Evolutionary conservation across 208 protist genomes (phyloP), one percentile per base, ranked within the genome.

Genomic region (Acanthamoeba healyi): DNA sequence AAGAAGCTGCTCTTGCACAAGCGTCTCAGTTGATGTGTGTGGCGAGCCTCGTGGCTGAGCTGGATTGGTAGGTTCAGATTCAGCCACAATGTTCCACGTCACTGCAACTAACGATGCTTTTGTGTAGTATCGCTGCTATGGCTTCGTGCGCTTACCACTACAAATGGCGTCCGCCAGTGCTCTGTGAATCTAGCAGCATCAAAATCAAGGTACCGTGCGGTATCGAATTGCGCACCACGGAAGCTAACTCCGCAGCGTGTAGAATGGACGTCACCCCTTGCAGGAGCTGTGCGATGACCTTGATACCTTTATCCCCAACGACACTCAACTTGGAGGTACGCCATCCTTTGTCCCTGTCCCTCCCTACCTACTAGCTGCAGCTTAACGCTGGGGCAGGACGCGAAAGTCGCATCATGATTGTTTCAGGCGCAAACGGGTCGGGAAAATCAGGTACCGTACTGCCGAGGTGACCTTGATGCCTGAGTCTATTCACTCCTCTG

Each of bases 371-470:
- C 44, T 4, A 49, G 4, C 12, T 15, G 44, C 44, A 44, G 67
- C 32, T 49, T 81, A 22, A 81, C 22, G 22, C 7, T 10, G 70
- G 17, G 24, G 24, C n/a, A 94, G 79, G n/a, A 1, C 26, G 56
- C 3, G 14, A 32, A 17, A 26, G 54, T 9, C n/a, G 1, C 38
- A 72, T 94, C 4, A 2, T 54, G 26, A 1, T 95, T 24, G 7
- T 95, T 9, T 58, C 86, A 2, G 93, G 98, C 26, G 95, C 96
- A 3, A 98, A 98, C 95, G 97, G 97, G 42, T 98, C 97, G 87
- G 98, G 98, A 7, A 99, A 99, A 94, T 98, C 98, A 77, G 87
- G 87, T 92, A 29, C 32, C 72, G 5, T 36, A 42, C 34, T 19
- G n/a, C n/a, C n/a, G n/a, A n/a, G n/a, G n/a, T n/a, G n/a, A n/a